Evolutionary conservation across 1,284 basidiomycete species (phyloP).

Genomic region (Farysia itapuensis): DNA sequence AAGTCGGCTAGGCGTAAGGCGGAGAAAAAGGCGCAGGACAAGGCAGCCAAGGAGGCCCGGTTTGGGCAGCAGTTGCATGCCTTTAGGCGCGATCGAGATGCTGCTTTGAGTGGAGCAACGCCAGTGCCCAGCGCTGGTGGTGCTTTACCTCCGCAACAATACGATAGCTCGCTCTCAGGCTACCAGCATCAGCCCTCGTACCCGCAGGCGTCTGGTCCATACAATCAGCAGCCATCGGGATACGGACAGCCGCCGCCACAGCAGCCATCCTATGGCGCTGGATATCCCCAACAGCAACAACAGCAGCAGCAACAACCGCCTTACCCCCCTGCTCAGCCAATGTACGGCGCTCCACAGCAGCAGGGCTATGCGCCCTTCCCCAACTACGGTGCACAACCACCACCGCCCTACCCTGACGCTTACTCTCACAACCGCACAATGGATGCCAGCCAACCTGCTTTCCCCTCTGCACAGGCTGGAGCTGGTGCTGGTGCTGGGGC

Average conservation of each 20-base stretch:
- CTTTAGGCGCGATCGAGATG: slow-evolving; percentile 16
- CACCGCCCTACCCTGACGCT: slow-evolving; percentile 18
- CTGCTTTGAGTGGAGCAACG: slow-evolving; percentile 4
- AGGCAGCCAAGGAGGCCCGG: slow-evolving; percentile 11
- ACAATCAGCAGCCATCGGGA: not conserved
- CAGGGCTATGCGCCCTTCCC: slow-evolving; percentile 4
- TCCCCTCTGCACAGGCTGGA: not conserved
- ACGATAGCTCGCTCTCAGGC: slow-evolving; percentile 7
- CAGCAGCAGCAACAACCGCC: slow-evolving; percentile 5
- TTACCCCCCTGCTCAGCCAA: slow-evolving; percentile 5
- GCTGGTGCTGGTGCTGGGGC: not conserved
- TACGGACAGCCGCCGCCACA: not conserved
- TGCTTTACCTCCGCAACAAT: slow-evolving; percentile 10
- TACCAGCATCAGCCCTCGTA: slow-evolving; percentile 18
- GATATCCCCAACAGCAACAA: not conserved
- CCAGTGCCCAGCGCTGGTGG: slow-evolving; percentile 31
- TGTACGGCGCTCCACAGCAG: slow-evolving; percentile 1
- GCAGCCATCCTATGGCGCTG: not conserved
- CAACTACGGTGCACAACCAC: slow-evolving; percentile 9
- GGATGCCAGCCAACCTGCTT: too few species aligned
- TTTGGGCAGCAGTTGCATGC: slow-evolving; percentile 6
- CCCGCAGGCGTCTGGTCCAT: not conserved
- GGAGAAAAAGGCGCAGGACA: slow-evolving; percentile 17
- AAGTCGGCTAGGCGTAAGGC: slow-evolving; percentile 4
- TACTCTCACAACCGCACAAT: slow-evolving; percentile 1